Conservation (phyloP, 176 grass and related monocot species). For the Echinochloa phyllopogon region DNA sequence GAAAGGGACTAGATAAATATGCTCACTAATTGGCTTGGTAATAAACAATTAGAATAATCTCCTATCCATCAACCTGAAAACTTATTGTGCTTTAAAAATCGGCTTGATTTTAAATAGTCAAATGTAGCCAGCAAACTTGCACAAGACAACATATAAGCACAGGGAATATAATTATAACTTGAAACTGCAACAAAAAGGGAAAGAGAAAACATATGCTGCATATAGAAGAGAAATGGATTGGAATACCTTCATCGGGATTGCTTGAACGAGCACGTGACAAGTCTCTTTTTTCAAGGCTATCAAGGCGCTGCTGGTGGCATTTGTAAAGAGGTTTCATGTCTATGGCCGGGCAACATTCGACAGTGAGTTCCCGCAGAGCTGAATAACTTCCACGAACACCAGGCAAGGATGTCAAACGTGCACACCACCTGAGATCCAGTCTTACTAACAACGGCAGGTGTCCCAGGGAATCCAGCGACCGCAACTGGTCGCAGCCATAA, state of each 20-base stretch:
- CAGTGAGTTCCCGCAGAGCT: background rate
- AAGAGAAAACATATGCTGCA: background rate
- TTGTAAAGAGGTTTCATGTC: conserved; percentile 28
- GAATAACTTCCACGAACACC: background rate
- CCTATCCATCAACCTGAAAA: no score
- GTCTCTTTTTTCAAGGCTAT: background rate
- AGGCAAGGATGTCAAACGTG: background rate
- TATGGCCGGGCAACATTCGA: background rate
- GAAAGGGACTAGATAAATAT: no score
- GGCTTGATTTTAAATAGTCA: no score
- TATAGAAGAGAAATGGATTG: background rate
- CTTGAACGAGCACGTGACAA: conserved; percentile 8
- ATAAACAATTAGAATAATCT: no score
- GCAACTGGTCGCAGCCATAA: accelerated
- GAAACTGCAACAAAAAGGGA: background rate
- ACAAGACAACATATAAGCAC: background rate
- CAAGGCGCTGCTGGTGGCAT: background rate
- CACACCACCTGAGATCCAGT: accelerated
- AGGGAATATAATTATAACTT: background rate
- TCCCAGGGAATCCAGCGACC: background rate
- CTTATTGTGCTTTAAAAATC: no score
- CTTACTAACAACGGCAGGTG: background rate
- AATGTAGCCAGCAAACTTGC: no score
- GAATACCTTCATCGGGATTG: background rate
- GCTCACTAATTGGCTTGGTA: no score